Evolutionary conservation across 352 stramenopile species (phyloP).

Genomic region (Nothophytophthora sp.): DNA sequence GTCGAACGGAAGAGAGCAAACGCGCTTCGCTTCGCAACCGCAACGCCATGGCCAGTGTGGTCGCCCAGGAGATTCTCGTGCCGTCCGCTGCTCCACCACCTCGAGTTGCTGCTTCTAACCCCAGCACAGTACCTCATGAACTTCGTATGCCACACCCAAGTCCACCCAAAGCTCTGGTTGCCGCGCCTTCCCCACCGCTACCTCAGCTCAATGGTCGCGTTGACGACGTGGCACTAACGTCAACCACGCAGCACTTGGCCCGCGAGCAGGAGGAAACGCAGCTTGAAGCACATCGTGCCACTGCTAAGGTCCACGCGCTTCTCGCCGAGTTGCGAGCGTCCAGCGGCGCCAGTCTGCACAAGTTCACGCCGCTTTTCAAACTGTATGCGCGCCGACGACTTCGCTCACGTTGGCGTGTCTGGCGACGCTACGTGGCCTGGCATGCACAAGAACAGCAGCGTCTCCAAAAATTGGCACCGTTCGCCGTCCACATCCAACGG

Average conservation of each 20-base stretch:
- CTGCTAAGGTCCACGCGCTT: slow-evolving; percentile 32
- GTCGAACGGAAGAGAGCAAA: slow-evolving; percentile 59
- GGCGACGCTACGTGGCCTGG: slow-evolving; percentile 46
- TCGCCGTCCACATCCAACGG: slow-evolving; percentile 59
- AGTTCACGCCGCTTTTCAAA: slow-evolving; percentile 61
- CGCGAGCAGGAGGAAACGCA: slow-evolving; percentile 29
- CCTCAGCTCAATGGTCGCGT: slow-evolving; percentile 22
- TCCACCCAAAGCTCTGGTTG: slow-evolving; percentile 8
- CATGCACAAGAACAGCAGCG: slow-evolving; percentile 39
- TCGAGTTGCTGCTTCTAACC: slow-evolving; percentile 1
- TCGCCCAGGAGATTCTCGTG: slow-evolving; percentile 51
- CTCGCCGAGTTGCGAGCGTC: slow-evolving; percentile 42
- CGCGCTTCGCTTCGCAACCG: slow-evolving; percentile 51
- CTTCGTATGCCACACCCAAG: slow-evolving; percentile 18
- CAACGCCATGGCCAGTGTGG: slow-evolving; percentile 28
- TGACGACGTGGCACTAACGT: slow-evolving; percentile 15
- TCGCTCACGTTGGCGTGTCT: slow-evolving; percentile 33
- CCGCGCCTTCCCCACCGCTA: slow-evolving; percentile 2
- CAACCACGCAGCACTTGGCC: slow-evolving; percentile 19
- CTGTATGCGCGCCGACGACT: slow-evolving; percentile 52
- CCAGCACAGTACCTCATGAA: slow-evolving; percentile 7
- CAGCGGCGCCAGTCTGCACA: slow-evolving; percentile 43
- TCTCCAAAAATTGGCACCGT: slow-evolving; percentile 40
- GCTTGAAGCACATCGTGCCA: slow-evolving; percentile 24
- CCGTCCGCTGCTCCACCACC: slow-evolving; percentile 20